phyloP scores from a whole-genome alignment of 441 rosid genomes.

The Euphorbia schlechtendalii region DNA sequence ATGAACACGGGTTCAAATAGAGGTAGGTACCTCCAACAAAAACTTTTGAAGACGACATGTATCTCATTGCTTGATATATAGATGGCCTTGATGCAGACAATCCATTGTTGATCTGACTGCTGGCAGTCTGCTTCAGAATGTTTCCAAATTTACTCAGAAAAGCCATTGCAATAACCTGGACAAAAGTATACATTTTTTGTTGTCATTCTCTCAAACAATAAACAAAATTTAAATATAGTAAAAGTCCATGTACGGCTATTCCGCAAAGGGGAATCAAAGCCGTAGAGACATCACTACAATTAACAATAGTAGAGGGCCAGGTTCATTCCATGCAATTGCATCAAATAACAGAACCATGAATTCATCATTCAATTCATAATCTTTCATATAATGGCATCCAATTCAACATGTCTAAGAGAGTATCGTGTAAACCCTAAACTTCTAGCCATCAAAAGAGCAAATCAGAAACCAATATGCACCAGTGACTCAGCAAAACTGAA shows the following conservation, averaged over 20 bases:
- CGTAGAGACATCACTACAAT: no score
- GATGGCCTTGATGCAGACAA: conserved; percentile 50
- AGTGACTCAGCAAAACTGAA: background rate
- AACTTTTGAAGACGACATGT: conserved; percentile 73
- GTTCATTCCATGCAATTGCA: background rate
- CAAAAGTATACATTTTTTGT: background rate
- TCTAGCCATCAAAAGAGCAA: background rate
- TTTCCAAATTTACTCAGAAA: conserved; percentile 69
- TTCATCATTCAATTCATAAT: background rate
- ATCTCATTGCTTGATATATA: conserved; percentile 59
- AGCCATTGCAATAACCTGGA: conserved; percentile 59
- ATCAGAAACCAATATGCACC: background rate
- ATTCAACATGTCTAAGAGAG: background rate
- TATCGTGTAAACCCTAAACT: background rate
- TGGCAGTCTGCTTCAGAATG: conserved; percentile 56
- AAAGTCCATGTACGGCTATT: background rate
- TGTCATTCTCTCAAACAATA: background rate
- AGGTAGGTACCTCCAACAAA: conserved; percentile 82
- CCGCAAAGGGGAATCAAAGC: background rate
- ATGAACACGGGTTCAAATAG: background rate
- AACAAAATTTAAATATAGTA: no score
- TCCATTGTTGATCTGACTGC: conserved; percentile 40
- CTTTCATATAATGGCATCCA: background rate
- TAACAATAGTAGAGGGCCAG: background rate
- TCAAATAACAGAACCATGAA: background rate